Base-by-base conservation (phyloP, 768 basidiomycete genomes). In the Leucocoprinus birnbaumii region DNA sequence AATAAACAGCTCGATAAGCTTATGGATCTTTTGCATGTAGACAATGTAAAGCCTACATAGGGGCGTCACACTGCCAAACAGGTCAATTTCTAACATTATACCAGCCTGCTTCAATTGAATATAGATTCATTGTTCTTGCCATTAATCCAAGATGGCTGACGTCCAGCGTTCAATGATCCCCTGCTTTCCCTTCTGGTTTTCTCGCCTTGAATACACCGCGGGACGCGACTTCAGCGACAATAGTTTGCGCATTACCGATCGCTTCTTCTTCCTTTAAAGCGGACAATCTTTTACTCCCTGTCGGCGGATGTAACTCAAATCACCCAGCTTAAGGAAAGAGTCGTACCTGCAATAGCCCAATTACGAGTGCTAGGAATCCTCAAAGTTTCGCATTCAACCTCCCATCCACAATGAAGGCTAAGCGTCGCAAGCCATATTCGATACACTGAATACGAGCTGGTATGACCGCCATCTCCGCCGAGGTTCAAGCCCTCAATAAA, bases 361-460 rank as follows among this genome's bases (percentile, higher is more conserved):
- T 94, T 94, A 56, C 93, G 80, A 38, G 96, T 97, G 66, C 90
- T 93, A 1, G 95, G 95, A 11, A 98, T 95, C 57, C 96, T 76
- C 60, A 98, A 68, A 22, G 75, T 81, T 69, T 98, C 96, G 52
- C 84, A 84, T 68, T 97, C 95, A 11, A 94, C 77, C 57, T 82
- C 75, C 90, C 94, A 98, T 2, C 95, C 96, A 65, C 85, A 89
- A 62, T 83, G 72, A 54, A 81, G 62, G 41, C 85, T 87, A 57
- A 91, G 66, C 52, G 77, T 76, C 0, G 91, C 91, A 31, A 98
- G 71, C 90, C 91, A 98, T 53, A 91, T 85, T 19, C 94, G 75
- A 72, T 96, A 98, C 65, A 78, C 78, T 53, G 86, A 84, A 67
- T 95, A 96, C 43, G 87, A 80, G 63, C 85, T 87, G 43, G 76